Evolutionary conservation across 2,329 filamentous ascomycete genomes (phyloP), one percentile per base, ranked within the genome.

Genomic region (Chrysoporthe puriensis): DNA sequence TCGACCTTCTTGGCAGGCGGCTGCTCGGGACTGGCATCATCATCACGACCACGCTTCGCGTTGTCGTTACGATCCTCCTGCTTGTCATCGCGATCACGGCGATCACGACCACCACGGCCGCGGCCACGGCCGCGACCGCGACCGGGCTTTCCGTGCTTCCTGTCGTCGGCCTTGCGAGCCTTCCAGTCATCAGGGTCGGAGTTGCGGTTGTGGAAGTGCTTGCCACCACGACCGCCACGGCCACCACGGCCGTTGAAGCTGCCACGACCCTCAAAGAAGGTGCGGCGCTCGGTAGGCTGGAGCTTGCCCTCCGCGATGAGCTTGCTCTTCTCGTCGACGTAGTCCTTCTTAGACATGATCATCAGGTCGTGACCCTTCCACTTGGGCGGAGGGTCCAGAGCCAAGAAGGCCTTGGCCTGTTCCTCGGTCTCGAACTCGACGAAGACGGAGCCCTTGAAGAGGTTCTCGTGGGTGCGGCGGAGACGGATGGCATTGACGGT

Each of bases 361-460:
- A 89, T 82, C 63, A 98, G 85, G 44, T 93, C 89, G 72, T 92
- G 85, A 63, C 86, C 94, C 79, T 97, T 90, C 89, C 90, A 99
- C 78, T 90, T 88, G 69, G 96, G 96, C 78, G 91, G 90, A 26
- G 92, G 90, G 65, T 97, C 91, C 52, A 93, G 82, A 16, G 83
- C 88, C 70, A 97, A 82, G 81, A 99, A 99, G 68, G 89, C 88
- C 78, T 94, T 86, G 74, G 92, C 90, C 32, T 88, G 86, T 73
- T 96, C 92, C 75, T 94, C 90, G 62, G 88, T 87, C 70, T 88
- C 85, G 79, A 98, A 99, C 79, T 97, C 95, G 72, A 97, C 93
- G 77, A 97, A 98, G 68, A 97, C 93, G 73, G 93, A 97, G 73
- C 95, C 94, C 86, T 99, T 99, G 89, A 98, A 99, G 63, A 86